Base-by-base conservation (phyloP, 2,329 filamentous ascomycete genomes). In the Hymenoscyphus albidus region DNA sequence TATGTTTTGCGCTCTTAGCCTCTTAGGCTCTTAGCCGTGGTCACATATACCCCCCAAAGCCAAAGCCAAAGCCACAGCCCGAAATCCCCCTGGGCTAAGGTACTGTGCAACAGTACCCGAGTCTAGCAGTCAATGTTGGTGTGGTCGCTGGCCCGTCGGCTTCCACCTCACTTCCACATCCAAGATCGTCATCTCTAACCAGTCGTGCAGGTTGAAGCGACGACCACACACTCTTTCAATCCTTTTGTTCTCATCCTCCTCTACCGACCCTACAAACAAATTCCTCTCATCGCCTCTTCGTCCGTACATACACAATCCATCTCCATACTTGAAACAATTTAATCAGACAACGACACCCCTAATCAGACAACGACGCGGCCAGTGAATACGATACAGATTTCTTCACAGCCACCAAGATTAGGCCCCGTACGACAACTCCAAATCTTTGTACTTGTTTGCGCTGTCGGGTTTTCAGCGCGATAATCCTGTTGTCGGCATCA, bases 251-350 rank as follows among this genome's bases (percentile, higher is more conserved):
- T 16, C 48, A 54, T 22, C 10, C 44, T 51, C 4, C n/a, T 18
- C n/a, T 48, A 48, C 44, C 16, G 1, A 35, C 35, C n/a, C 3
- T 51, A 22, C 48, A 54, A 54, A 54, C 48, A 54, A 54, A 22
- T 27, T 22, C 10, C 13, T 18, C n/a, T 54, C 48, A 7, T 54
- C 48, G 48, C 22, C 48, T 27, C 18, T 22, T 54, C 48, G 5
- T 22, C 18, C 18, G 18, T 54, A 54, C n/a, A 54, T 12, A 22
- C 12, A 54, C 18, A 27, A n/a, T 27, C 10, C 48, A 54, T 22
- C 48, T 13, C 10, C 48, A 54, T 54, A 54, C 48, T 54, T 54
- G 48, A 54, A 54, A 54, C 48, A 54, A 27, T 54, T 54, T 54
- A 54, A 54, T 54, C 27, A 12, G 18, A 54, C 48, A n/a, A 12